A percentile compares a stretch with the other conserved stretches of the same genome.
Conservation (phyloP, 371 early-diverging fungal species). For the Mortierella sp. region DNA sequence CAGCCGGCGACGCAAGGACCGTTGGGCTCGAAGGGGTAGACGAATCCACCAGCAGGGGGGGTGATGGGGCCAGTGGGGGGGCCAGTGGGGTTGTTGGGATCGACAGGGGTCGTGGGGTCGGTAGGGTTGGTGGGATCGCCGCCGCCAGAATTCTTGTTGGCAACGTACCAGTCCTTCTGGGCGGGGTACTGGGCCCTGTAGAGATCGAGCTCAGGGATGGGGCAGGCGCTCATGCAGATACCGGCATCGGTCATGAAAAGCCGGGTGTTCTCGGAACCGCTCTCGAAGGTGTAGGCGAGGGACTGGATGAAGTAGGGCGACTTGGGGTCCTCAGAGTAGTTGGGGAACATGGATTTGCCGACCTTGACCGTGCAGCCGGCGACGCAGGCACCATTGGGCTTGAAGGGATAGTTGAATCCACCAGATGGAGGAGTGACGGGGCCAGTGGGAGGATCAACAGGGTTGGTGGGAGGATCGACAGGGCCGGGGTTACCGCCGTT, state of each 20-base stretch:
- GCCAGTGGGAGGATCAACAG: neutral
- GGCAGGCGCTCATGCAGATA: slow-evolving; percentile 54
- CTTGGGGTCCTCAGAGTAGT: slow-evolving; percentile 51
- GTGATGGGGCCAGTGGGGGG: neutral
- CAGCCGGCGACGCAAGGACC: slow-evolving; percentile 28
- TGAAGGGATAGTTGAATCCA: slow-evolving; percentile 12
- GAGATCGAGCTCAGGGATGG: slow-evolving; percentile 41
- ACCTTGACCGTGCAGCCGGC: slow-evolving; percentile 23
- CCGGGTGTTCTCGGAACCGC: slow-evolving; percentile 46
- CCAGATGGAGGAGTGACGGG: neutral
- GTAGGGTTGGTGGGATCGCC: neutral
- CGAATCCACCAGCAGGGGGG: slow-evolving; percentile 7
- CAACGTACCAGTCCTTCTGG: slow-evolving; percentile 11
- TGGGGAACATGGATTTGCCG: slow-evolving; percentile 37
- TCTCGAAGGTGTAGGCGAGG: slow-evolving; percentile 44
- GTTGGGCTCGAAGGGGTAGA: slow-evolving; percentile 31
- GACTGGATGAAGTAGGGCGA: slow-evolving; percentile 58
- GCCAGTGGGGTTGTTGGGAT: neutral
- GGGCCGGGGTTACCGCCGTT: neutral
- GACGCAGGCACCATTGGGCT: slow-evolving; percentile 28
- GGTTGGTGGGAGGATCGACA: neutral
- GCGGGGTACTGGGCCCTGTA: slow-evolving; percentile 23
- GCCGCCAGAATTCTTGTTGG: slow-evolving; percentile 4
- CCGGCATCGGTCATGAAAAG: slow-evolving; percentile 59
- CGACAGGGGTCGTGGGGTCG: neutral